Percentiles rank a stretch among this genome's conserved stretches.
These are phyloP conservation scores for Vitis hybrid DNA, from an alignment of 177 flowering plant species.

Conservation along the genomic window DNA sequence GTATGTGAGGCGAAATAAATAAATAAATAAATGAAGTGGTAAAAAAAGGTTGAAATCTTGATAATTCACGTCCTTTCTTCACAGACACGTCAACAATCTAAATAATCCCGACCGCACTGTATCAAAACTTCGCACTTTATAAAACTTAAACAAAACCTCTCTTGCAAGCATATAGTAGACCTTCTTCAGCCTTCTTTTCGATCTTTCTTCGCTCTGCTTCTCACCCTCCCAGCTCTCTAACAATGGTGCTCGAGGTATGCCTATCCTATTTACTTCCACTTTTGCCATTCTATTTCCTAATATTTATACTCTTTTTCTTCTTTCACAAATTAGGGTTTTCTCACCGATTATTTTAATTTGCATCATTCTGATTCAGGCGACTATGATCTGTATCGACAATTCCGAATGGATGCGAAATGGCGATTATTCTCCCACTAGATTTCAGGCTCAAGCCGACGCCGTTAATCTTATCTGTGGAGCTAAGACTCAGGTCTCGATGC, in stretches of 20 bases:
- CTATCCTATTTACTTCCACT: neutral
- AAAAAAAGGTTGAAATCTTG: too few relatives aligned
- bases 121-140: too few relatives aligned
- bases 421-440: conserved; percentile 76
- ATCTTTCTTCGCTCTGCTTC: too few relatives aligned
- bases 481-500: conserved; percentile 68
- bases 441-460: conserved; percentile 92
- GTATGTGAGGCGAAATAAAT: too few relatives aligned
- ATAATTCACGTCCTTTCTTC: too few relatives aligned
- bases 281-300: neutral
- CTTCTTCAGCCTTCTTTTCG: too few relatives aligned
- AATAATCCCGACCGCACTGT: too few relatives aligned
- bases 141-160: too few relatives aligned
- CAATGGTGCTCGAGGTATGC: conserved; percentile 29
- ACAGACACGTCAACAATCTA: too few relatives aligned
- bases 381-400: conserved; percentile 96
- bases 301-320: neutral
- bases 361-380: conserved; percentile 54
- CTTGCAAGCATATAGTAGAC: too few relatives aligned
- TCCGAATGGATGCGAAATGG: conserved; percentile 99
- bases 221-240: too few relatives aligned
- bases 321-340: conserved; percentile 15
- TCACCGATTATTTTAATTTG: neutral
- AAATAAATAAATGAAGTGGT: too few relatives aligned
- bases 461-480: conserved; percentile 96